Evolutionary conservation across 2,329 filamentous ascomycete genomes (phyloP), one percentile per base, ranked within the genome.

Genomic region (Fusarium denticulatum): DNA sequence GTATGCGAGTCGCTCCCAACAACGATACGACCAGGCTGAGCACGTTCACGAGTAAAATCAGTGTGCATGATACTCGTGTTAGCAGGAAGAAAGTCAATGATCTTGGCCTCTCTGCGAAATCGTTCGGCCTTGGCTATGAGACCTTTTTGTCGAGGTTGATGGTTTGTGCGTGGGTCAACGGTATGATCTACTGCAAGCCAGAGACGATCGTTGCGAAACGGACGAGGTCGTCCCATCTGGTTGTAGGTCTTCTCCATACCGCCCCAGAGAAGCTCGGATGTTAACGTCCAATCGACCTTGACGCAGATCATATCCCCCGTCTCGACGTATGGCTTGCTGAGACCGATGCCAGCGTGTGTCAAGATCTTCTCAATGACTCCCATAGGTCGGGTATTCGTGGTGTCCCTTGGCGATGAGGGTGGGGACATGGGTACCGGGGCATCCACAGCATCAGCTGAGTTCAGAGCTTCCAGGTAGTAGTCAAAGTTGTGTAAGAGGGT

Each of bases 371-470:
- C 26, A 8, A 47, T 47, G 9, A 47, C 45, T 47, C 45, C 45
- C 26, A 47, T 47, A 3, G 20, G 45, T 22, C 45, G 74, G 24
- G 8, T 20, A 36, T 12, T 7, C 12, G 36, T 53, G 28, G 15
- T 13, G 2, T 1, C 0, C 30, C n/a, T 12, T 9, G 22, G 11
- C 8, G 46, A 24, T 30, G n/a, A 16, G 3, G 30, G 28, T n/a
- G 15, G 6, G 2, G 28, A 32, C 7, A 22, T 11, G 5, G 14
- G 5, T 28, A 22, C 26, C 14, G 26, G 45, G 26, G 28, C 6
- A 15, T 13, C 5, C 7, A 6, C 15, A 13, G 45, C 24, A 4
- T 22, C 42, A 20, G 32, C 14, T 20, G 46, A 45, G 26, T 22
- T 62, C 40, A 26, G 45, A 39, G 15, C 30, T 18, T 37, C 43